phyloP scores from a whole-genome alignment of 1,139 yeast genomes.

The Pneumocystis carinii region DNA sequence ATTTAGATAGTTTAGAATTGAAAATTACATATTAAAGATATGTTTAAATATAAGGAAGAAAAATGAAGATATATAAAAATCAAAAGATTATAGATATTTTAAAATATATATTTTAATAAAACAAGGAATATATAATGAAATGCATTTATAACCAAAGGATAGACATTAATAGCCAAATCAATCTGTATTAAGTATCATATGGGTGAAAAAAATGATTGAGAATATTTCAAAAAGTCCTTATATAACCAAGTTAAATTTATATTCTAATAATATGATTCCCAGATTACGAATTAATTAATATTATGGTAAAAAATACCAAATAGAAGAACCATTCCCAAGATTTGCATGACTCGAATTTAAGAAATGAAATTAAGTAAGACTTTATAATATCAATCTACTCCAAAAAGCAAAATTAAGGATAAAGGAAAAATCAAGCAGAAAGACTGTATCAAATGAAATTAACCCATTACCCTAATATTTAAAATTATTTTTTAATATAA shows the following conservation, averaged over 20 bases:
- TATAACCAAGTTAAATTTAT: not conserved
- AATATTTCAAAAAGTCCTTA: not conserved
- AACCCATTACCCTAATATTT: not conserved
- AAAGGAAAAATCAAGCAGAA: not conserved
- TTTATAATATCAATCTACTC: not conserved
- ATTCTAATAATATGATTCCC: not conserved
- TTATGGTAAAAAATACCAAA: not conserved
- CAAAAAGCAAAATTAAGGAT: not conserved
- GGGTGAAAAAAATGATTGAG: not conserved
- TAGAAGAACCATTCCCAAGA: not conserved
- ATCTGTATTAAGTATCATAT: not conserved
- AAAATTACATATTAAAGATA: no score
- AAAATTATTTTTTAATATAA: not conserved
- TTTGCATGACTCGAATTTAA: not conserved
- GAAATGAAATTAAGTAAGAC: not conserved
- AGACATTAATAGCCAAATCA: not conserved
- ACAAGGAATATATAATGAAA: not conserved
- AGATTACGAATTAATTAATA: not conserved
- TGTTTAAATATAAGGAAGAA: no score
- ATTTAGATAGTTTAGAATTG: no score
- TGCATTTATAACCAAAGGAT: not conserved
- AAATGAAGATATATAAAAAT: not conserved
- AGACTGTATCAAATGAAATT: not conserved
- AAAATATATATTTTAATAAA: not conserved
- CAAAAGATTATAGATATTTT: not conserved